A percentile compares a stretch with the other conserved stretches of the same genome.
Conservation (phyloP, 2,329 filamentous ascomycete genomes). For the Colletotrichum sp. region DNA sequence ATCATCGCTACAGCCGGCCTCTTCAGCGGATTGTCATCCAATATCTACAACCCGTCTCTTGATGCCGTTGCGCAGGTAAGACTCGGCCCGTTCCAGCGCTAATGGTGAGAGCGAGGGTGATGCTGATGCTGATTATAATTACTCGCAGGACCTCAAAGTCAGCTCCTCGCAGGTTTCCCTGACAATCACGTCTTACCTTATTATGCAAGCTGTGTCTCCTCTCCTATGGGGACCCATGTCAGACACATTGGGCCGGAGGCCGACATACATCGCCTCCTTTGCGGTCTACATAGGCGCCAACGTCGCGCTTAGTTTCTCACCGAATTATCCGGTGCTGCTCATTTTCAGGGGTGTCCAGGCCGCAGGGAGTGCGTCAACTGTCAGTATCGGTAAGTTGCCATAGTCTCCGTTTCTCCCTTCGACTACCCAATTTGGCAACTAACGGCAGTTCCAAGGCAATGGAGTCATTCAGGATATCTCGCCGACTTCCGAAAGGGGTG, state of each 20-base stretch:
- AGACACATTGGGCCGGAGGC: constrained; percentile 49
- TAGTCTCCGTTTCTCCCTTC: not conserved
- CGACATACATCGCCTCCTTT: constrained; percentile 49
- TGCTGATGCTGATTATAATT: not conserved
- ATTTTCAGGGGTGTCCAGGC: constrained; percentile 52
- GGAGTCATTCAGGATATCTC: constrained; percentile 37
- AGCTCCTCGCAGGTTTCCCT: constrained; percentile 36
- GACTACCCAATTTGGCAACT: not conserved
- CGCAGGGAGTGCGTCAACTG: constrained; percentile 51
- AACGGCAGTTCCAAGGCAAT: constrained; percentile 9
- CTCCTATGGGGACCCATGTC: constrained; percentile 53
- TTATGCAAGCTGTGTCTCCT: constrained; percentile 55
- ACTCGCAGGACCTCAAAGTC: constrained; percentile 30
- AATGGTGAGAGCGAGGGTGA: not conserved
- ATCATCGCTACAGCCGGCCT: constrained; percentile 54
- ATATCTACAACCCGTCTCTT: constrained; percentile 55
- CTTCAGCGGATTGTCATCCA: constrained; percentile 57
- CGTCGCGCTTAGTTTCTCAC: constrained; percentile 46
- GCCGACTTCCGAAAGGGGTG: constrained; percentile 30
- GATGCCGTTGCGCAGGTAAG: constrained; percentile 39
- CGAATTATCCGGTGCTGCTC: constrained; percentile 46
- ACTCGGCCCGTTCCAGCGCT: not conserved
- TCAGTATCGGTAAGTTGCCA: constrained; percentile 43
- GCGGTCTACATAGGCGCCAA: constrained; percentile 51
- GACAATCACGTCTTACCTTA: constrained; percentile 51